Evolutionary conservation across 176 grass and related monocot genomes (phyloP), one percentile per base, ranked within the genome.

Genomic region (Pharus latifolius): DNA sequence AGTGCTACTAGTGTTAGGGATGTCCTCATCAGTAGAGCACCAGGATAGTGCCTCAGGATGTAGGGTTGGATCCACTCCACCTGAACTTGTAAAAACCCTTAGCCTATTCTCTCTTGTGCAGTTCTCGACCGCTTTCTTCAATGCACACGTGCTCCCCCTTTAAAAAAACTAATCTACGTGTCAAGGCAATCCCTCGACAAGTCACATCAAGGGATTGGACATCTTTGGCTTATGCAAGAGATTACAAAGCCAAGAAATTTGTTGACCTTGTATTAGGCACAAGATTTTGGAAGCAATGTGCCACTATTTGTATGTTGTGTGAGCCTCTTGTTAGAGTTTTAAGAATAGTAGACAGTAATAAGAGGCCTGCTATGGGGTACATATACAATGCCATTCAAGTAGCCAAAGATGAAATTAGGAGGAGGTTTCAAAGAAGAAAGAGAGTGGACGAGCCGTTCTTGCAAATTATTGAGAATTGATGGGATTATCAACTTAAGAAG

Each of bases 401-500:
- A 33, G n/a, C 59, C 18, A 63, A 63, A 33, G 59, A 63, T 33
- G 59, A 33, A 35, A 64, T 64, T 64, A 17, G 32, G 20, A 10
- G 29, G 3, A 64, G 59, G 27, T 64, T 64, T 40, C 59, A 64
- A 38, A 64, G 22, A 34, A 64, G 27, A 27, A 64, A 64, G 27
- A 64, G 19, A 5, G 27, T 33, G 7, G 59, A 13, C 1, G 7
- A 64, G 41, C n/a, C 59, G 9, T 64, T 31, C 41, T 34, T 64
- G 27, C 30, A 40, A 16, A 64, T 64, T 35, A 64, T 64, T 37
- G 59, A 64, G 32, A 16, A 11, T 10, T 34, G 59, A 35, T 64
- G 59, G 59, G 59, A 64, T 64, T 35, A 64, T 31, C 59, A 64
- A 64, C n/a, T n/a, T 34, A 64, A 10, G 15, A 64, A 64, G 20